Evolutionary conservation across 441 rosid genomes (phyloP), one percentile per base, ranked within the genome.

Genomic region (Bruguiera hainesii): DNA sequence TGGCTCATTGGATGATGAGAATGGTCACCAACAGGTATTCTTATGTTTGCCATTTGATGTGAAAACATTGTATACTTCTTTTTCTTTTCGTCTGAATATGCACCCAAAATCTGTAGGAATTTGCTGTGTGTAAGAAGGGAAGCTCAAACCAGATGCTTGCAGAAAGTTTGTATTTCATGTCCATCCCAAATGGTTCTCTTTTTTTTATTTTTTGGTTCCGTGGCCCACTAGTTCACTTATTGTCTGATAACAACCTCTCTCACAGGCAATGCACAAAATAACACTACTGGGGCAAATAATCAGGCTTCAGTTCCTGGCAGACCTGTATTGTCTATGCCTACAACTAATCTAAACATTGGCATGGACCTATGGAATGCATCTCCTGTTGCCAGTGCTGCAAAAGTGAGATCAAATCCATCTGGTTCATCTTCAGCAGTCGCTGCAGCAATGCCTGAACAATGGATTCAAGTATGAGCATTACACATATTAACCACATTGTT

Each of bases 1-100:
- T 56, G 99, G 97, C 63, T 89, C 99, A 58, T 88, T 97, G 65
- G 97, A 90, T 73, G 91, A 88, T 60, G 99, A 92, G 72, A 86
- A 91, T 72, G 72, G 74, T 37, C 85, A 85, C 67, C 92, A 82
- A 55, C 94, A 86, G 87, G 99, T 91, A 79, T 72, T 28, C 55
- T 49, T 61, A 20, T 42, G 2, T 28, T 60, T 15, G 2, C 31
- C 23, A 48, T 25, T 31, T 8, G 4, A 10, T 29, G 23, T 56
- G 48, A 42, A 42, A 21, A 26, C 18, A 10, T 10, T 55, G 0
- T 23, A 6, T 55, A 3, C 58, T 55, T 55, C 16, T 3, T 26
- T n/a, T 23, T 23, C 28, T 15, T 23, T 26, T 55, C 13, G 1
- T 20, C 16, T 55, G 15, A 60, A 49, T 10, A 28, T 30, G 63